Evolutionary conservation across 805 yeast species (phyloP).

Genomic region (Torulaspora microellipsoides): DNA sequence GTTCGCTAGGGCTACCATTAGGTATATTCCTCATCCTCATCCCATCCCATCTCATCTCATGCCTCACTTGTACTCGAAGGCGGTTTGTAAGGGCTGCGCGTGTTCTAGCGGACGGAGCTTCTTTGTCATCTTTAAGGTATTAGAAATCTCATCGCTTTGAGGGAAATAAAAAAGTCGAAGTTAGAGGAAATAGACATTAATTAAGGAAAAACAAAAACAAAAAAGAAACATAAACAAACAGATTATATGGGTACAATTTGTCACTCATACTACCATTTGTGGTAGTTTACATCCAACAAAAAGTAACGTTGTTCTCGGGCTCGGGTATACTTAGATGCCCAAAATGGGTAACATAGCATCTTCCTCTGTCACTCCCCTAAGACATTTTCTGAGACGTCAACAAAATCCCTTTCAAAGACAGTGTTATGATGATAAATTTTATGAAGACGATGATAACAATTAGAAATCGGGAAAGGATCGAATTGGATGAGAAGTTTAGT

Average conservation of each 20-base stretch:
- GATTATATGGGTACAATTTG: background rate
- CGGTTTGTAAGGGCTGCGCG: too few species aligned
- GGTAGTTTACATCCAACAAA: background rate
- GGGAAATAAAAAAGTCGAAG: too few species aligned
- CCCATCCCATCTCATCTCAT: too few species aligned
- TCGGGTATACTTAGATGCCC: conserved; percentile 3
- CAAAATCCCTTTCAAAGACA: too few species aligned
- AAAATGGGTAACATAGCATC: conserved; percentile 2
- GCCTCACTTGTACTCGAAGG: too few species aligned
- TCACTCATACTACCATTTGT: conserved; percentile 2
- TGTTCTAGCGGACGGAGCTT: too few species aligned
- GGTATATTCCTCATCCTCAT: too few species aligned
- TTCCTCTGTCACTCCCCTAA: background rate
- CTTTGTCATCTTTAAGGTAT: too few species aligned
- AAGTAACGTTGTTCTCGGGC: background rate
- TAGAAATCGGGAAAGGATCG: conserved; percentile 3
- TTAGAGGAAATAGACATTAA: too few species aligned
- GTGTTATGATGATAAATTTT: too few species aligned
- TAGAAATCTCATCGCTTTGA: too few species aligned
- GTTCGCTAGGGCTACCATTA: too few species aligned
- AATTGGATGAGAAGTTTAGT: conserved; percentile 3
- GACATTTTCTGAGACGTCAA: background rate
- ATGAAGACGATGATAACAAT: background rate
- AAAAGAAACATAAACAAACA: background rate
- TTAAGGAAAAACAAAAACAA: conserved; percentile 1